Evolutionary conservation across 768 basidiomycete species (phyloP), one percentile per base, ranked within the genome.

Genomic region (Exidia glandulosa): DNA sequence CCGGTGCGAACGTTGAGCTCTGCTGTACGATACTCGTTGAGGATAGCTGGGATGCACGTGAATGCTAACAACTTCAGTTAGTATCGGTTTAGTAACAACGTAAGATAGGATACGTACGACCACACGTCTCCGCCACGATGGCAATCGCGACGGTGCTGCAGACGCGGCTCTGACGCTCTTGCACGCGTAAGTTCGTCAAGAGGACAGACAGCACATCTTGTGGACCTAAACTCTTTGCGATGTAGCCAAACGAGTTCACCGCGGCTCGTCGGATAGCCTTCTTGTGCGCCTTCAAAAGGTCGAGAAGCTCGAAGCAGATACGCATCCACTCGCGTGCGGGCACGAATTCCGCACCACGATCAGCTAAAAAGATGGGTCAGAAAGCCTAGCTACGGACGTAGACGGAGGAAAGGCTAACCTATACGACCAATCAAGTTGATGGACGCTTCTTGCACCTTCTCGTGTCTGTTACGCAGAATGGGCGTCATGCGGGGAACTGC

Each of bases 271-370:
- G 89, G 69, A 98, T 99, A 47, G 90, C 95, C 74, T 97, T 97
- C 78, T 99, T 99, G 77, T 99, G 96, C 9, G 96, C 96, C 72
- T 98, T 98, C 67, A 98, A 81, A 29, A 99, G 79, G 69, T 98
- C 96, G 56, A 99, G 82, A 33, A 99, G 76, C 70, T 99, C 96
- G 73, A 99, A 98, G 71, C 96, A 98, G 69, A 99, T 98, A 69
- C 96, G 88, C 96, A 99, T 99, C 96, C 95, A 98, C 74, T 99
- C 96, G 67, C 96, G 85, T 10, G 96, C 95, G 16, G 96, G 94
- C 0, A 99, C 95, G 62, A 92, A 97, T 73, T 98, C 96, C 25
- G 96, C 95, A 59, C 96, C 96, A 73, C 96, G 93, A 84, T 99
- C 96, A 60, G 96, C 95, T 80, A 58, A 25, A 36, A 32, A 27